Base-by-base conservation (phyloP, 2,329 filamentous ascomycete genomes). In the Colletotrichum agaves region DNA sequence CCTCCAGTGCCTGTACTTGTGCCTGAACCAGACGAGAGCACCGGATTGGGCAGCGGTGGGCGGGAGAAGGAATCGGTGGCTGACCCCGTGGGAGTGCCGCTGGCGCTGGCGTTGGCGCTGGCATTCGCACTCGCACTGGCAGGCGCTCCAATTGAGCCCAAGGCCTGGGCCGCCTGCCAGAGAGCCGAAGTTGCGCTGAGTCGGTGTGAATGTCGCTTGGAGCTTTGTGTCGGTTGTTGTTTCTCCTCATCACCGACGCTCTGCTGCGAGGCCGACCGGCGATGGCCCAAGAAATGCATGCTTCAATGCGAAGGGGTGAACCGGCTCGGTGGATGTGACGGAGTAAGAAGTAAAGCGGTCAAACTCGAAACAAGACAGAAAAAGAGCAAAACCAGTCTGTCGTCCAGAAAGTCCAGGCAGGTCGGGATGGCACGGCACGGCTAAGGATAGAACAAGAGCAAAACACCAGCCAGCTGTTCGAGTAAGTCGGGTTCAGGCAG, bases 1-100 rank as follows among this genome's bases (percentile, higher is more conserved):
- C 23, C 46, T 27, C 46, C 21, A 41, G 37, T 13, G 37, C 37
- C 37, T n/a, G 37, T 27, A 8, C 27, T 37, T 37, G 35, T 37
- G 35, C 35, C 35, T 37, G 43, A 46, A 39, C 39, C 39, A 8
- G 59, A 63, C 2, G 59, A 57, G 60, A 50, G 44, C 35, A 15
- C 53, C 41, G 53, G 49, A 59, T 68, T 65, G 65, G 65, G 61
- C 47, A 58, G 59, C 52, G 44, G 60, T n/a, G 61, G 46, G 31
- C n/a, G 41, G 39, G 43, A 33, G 49, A 52, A 31, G 27, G 47
- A 35, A 52, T 52, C 47, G 27, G 27, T 52, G 47, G 47, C 47
- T 31, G 47, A 8, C 35, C 10, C 27, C 17, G 60, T 41, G 77
- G 76, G 31, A 31, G 37, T 63, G 70, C 65, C 62, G 73, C 31